Base-by-base conservation (phyloP, 176 grass and related monocot species). In the Bonia amplexicaulis region DNA sequence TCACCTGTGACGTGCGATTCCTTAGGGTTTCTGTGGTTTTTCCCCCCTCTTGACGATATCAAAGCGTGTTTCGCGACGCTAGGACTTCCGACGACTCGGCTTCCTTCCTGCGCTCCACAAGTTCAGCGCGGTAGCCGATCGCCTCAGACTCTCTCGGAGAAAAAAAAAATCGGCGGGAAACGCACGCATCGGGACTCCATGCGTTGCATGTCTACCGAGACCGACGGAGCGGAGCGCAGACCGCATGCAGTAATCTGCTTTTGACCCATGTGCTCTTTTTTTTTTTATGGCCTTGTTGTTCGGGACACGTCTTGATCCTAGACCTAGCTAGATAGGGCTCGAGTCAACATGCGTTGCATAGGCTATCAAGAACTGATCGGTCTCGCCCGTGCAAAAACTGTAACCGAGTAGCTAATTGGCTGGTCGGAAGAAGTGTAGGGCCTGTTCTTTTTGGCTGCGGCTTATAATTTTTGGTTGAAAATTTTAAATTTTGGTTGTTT, bases 51-150 rank as follows among this genome's bases (percentile, higher is more conserved):
- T 67, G 78, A 80, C 62, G 7, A 23, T 15, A 44, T 67, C 62
- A 80, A 37, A 51, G 20, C 13, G 9, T 51, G 1, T 16, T 11
- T 19, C 4, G 25, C 0, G 52, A 20, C 2, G 1, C 6, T 7
- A 20, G 6, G 16, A 33, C 31, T 33, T 33, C 31, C 35, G 35
- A 37, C 35, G 20, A 58, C 2, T 10, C n/a, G 54, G 7, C 4
- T 4, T n/a, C 2, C 0, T 9, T 0, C 49, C 3, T 37, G 4
- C 15, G 14, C 7, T 1, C 14, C 4, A 15, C 15, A 2, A 6
- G 53, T 20, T 9, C 0, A 22, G 19, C 7, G 19, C 7, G 7
- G 53, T 57, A 9, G 53, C 53, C 53, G 7, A 9, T 57, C 19
- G 53, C 19, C 7, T 22, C 7, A 22, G 0, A 52, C 49, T 52